phyloP scores from a whole-genome alignment of 208 protist genomes.

The Acanthamoeba culbertsoni region DNA sequence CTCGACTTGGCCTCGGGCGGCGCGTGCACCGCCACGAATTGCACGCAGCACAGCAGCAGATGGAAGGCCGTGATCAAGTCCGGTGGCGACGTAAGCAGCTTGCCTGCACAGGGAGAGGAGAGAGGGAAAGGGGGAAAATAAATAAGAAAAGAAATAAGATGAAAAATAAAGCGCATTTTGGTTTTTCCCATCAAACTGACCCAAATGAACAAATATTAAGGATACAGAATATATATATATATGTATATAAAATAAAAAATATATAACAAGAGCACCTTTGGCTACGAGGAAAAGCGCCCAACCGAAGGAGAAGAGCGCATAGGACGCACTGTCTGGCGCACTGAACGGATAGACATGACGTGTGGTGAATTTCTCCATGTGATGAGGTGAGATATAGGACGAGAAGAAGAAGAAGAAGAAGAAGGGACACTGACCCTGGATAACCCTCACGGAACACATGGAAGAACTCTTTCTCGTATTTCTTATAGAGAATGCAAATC shows the following conservation, averaged over 20 bases:
- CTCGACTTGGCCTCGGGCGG: not conserved
- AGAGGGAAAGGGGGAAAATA: not conserved
- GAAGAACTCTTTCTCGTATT: conserved; percentile 54
- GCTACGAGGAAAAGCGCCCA: conserved; percentile 45
- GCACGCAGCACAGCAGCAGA: conserved; percentile 31
- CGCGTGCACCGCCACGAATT: not conserved
- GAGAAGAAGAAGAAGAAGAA: not conserved
- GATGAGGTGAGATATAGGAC: not conserved
- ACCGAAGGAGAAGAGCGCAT: not conserved
- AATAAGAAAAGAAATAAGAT: no score
- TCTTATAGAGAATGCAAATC: conserved; percentile 36
- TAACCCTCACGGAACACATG: not conserved
- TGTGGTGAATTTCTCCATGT: not conserved
- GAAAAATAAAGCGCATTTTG: no score
- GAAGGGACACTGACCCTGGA: not conserved
- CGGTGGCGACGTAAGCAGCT: not conserved
- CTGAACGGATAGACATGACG: not conserved
- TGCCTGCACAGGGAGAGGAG: not conserved
- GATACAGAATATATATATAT: not conserved
- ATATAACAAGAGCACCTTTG: not conserved
- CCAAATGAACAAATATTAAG: not conserved
- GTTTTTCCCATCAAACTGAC: no score
- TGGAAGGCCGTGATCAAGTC: conserved; percentile 20
- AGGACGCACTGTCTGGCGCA: not conserved
- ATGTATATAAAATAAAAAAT: not conserved